A percentile compares a stretch with the other conserved stretches of the same genome.
phyloP scores from a whole-genome alignment of 2,329 filamentous ascomycete species.

The Paecilomyces sp. region DNA sequence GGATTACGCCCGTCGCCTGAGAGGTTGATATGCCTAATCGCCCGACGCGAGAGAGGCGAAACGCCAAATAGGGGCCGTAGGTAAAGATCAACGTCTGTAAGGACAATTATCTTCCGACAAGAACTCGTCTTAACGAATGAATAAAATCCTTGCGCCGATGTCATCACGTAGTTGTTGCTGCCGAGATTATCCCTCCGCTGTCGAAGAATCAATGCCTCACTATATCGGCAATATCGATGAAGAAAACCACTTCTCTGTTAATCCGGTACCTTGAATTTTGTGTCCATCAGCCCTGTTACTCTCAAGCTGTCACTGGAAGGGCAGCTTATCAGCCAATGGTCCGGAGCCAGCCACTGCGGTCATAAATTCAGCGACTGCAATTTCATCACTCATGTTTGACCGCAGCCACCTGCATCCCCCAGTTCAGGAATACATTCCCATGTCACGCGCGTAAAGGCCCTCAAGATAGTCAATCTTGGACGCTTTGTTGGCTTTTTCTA shows the following conservation, averaged over 20 bases:
- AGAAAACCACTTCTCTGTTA: not conserved
- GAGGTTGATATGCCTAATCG: slow-evolving; percentile 13
- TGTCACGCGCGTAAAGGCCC: not conserved
- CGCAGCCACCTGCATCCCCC: not conserved
- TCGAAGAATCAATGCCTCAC: not conserved
- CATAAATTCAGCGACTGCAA: not conserved
- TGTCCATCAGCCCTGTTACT: not conserved
- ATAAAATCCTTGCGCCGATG: not conserved
- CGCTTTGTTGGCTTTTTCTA: not conserved
- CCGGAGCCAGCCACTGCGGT: not conserved
- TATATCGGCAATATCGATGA: not conserved
- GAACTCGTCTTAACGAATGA: not conserved
- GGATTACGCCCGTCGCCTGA: slow-evolving; percentile 26
- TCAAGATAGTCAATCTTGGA: not conserved
- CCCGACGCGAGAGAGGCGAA: slow-evolving; percentile 1
- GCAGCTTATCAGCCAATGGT: not conserved
- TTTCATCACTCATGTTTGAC: not conserved
- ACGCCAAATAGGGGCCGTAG: not conserved
- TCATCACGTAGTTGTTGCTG: not conserved
- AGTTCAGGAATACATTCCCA: not conserved
- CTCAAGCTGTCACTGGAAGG: not conserved
- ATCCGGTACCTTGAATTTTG: not conserved
- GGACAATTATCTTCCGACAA: not conserved
- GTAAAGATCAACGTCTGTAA: not conserved
- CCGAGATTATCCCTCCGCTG: not conserved